Conservation (phyloP, 768 basidiomycete genomes). For the Lyophyllum shimeji region DNA sequence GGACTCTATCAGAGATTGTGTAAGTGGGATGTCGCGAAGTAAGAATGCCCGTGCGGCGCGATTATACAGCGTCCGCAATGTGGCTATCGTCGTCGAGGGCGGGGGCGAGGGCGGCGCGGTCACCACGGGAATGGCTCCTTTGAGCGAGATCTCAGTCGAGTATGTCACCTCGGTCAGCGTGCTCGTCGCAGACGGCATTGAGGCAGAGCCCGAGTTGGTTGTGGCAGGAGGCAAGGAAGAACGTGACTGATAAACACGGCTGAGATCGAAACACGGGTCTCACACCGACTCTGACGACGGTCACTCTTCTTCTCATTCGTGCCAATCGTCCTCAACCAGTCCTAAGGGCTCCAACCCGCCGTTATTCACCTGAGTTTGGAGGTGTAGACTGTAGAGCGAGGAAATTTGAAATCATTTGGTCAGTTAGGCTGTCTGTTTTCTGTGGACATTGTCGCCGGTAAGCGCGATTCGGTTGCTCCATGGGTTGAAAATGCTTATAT, state of each 20-base stretch:
- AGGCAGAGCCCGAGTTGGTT: slow-evolving; percentile 4
- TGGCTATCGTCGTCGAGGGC: slow-evolving; percentile 33
- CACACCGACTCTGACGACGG: not conserved
- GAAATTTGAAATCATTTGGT: not conserved
- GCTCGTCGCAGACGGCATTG: slow-evolving; percentile 54
- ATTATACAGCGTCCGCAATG: slow-evolving; percentile 70
- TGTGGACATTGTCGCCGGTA: not conserved
- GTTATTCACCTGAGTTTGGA: not conserved
- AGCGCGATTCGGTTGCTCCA: not conserved
- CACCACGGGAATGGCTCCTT: slow-evolving; percentile 23
- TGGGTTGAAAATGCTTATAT: not conserved
- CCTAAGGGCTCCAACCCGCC: not conserved
- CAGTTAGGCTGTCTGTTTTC: not conserved
- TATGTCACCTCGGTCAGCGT: slow-evolving; percentile 33
- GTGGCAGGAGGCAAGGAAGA: not conserved
- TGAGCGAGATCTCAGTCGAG: slow-evolving; percentile 33
- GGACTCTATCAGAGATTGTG: slow-evolving; percentile 62
- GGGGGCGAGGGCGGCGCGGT: slow-evolving; percentile 16
- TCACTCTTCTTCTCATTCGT: not conserved
- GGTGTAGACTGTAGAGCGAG: not conserved
- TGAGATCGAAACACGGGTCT: not conserved
- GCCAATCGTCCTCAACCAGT: not conserved
- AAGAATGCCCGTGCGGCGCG: slow-evolving; percentile 81
- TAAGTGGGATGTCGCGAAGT: slow-evolving; percentile 64
- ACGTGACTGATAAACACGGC: not conserved